Conservation (phyloP, 805 yeast species). For the Priceomyces haplophilus region DNA sequence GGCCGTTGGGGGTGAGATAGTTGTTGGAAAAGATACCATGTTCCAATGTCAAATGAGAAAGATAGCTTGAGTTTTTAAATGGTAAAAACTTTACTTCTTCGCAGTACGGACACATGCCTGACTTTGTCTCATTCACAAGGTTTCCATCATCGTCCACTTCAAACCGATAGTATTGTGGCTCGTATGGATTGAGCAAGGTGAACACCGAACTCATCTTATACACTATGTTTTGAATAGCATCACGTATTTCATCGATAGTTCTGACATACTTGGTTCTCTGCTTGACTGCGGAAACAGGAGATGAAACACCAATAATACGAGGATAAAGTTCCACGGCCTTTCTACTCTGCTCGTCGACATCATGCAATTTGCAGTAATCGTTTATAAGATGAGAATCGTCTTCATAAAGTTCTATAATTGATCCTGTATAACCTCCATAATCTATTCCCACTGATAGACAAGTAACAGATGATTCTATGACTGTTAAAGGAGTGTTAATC, state of each 20-base stretch:
- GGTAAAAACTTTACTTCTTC: constrained; percentile 27
- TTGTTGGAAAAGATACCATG: constrained; percentile 34
- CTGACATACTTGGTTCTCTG: constrained; percentile 14
- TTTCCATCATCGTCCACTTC: constrained; percentile 22
- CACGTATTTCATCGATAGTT: constrained; percentile 10
- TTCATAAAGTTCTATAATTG: constrained; percentile 5
- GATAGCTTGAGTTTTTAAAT: constrained; percentile 31
- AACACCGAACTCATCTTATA: constrained; percentile 22
- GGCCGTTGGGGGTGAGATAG: constrained; percentile 29
- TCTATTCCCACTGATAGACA: constrained; percentile 19
- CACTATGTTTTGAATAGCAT: constrained; percentile 19
- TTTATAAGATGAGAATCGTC: constrained; percentile 6
- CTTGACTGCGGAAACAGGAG: constrained; percentile 6
- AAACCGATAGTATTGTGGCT: constrained; percentile 28
- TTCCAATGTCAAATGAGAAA: constrained; percentile 32
- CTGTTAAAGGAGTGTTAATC: constrained; percentile 2
- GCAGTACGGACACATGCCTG: constrained; percentile 35
- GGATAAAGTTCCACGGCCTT: constrained; percentile 3
- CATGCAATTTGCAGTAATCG: constrained; percentile 5
- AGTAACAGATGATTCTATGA: constrained; percentile 14
- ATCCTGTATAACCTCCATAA: constrained; percentile 20
- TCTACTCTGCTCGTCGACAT: not conserved
- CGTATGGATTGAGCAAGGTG: constrained; percentile 24
- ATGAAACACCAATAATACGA: not conserved
- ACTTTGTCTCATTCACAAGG: constrained; percentile 22